Conservation (phyloP, 345 rosid species). For the Camelina laxa region DNA sequence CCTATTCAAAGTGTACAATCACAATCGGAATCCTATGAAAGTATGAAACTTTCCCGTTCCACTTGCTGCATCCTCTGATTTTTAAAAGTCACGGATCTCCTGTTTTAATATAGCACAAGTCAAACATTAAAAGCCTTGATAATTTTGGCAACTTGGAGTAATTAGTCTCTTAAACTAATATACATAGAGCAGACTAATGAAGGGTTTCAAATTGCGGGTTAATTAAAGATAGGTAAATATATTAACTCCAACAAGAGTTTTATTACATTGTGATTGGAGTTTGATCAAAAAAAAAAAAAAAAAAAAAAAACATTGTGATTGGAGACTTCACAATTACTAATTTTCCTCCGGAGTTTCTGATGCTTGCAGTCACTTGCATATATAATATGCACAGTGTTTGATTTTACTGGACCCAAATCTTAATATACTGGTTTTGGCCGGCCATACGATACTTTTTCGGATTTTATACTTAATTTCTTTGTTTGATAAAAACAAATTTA, state of each 20-base stretch:
- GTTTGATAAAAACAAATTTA: not conserved
- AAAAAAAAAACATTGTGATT: conserved; percentile 11
- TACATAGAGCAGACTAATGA: not conserved
- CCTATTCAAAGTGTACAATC: conserved; percentile 30
- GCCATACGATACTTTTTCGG: not conserved
- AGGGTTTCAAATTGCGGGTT: conserved; percentile 10
- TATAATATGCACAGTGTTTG: conserved; percentile 12
- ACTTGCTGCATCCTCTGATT: conserved; percentile 31
- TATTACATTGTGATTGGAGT: conserved; percentile 9
- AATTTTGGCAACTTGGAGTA: conserved; percentile 19
- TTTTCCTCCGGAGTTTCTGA: conserved; percentile 9
- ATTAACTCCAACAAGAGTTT: conserved; percentile 16
- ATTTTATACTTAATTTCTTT: conserved; percentile 5
- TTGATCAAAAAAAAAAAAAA: too few relatives aligned
- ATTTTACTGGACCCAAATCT: conserved; percentile 19
- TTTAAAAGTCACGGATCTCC: conserved; percentile 37
- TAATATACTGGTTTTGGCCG: not conserved
- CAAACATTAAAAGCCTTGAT: conserved; percentile 38
- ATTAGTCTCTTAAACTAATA: not conserved
- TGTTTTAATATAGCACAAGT: conserved; percentile 28
- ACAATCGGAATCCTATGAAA: conserved; percentile 19
- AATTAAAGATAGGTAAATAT: not conserved
- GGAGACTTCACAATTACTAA: not conserved
- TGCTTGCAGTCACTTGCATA: not conserved
- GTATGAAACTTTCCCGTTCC: conserved; percentile 30